Percentiles rank a stretch among this genome's conserved stretches.
phyloP scores from a whole-genome alignment of 345 rosid species.

The Noccaea bulbosa region DNA sequence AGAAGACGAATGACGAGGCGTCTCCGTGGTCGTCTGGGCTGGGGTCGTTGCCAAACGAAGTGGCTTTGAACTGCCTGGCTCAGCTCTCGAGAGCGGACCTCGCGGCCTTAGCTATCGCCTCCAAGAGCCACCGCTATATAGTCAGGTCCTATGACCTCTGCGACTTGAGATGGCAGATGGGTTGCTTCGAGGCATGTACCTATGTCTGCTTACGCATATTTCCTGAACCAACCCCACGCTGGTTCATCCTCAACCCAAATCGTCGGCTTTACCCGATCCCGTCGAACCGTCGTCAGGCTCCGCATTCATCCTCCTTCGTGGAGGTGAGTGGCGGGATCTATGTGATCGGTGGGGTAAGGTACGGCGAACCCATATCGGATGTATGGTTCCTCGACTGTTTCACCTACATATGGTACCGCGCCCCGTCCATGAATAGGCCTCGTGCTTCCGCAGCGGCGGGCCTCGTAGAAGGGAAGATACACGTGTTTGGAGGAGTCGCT shows the following conservation, averaged over 20 bases:
- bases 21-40: background rate
- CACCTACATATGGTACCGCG: background rate
- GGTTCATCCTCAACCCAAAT: background rate
- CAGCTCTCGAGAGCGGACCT: background rate
- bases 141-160: too few species aligned
- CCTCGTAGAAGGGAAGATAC: conserved; percentile 3
- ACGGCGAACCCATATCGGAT: background rate
- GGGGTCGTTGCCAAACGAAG: background rate
- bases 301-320: conserved; percentile 3
- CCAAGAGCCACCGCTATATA: background rate
- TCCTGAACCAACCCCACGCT: too few species aligned
- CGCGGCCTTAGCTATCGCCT: background rate
- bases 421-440: background rate
- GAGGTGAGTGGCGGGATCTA: background rate
- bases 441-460: background rate
- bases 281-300: background rate
- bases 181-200: too few species aligned
- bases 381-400: conserved; percentile 9
- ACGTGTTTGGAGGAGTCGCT: conserved; percentile 4
- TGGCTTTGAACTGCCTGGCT: background rate
- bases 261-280: conserved; percentile 8
- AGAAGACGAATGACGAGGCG: background rate
- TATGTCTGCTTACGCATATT: too few species aligned
- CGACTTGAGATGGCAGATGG: too few species aligned
- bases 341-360: background rate